Conservation (phyloP, 2,329 filamentous ascomycete species). For the Monosporascus sp. region DNA sequence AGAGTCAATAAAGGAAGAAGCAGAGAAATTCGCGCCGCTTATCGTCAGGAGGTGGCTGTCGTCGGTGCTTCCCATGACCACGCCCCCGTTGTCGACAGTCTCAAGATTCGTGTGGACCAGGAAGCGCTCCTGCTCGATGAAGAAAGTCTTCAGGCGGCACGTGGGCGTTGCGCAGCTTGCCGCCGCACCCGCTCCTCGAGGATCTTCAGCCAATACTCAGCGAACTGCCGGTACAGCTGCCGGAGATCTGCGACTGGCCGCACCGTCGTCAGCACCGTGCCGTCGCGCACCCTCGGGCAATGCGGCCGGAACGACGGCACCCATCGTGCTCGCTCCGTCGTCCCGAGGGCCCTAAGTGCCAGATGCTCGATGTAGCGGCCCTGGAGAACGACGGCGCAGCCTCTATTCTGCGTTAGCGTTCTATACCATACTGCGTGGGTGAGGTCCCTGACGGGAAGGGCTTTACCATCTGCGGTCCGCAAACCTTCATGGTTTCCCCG, state of each 20-base stretch:
- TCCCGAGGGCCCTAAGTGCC: constrained; percentile 53
- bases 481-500: constrained; percentile 51
- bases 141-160: constrained; percentile 25
- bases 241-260: constrained; percentile 52
- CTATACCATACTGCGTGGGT: constrained; percentile 6
- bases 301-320: constrained; percentile 62
- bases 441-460: constrained; percentile 4
- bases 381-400: constrained; percentile 59
- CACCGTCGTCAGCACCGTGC: constrained; percentile 56
- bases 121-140: constrained; percentile 29
- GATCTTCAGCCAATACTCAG: constrained; percentile 58
- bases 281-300: constrained; percentile 48
- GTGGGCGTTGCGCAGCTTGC: constrained; percentile 35
- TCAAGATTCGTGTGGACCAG: constrained; percentile 29
- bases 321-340: constrained; percentile 56
- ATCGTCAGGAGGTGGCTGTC: constrained; percentile 15
- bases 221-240: constrained; percentile 56
- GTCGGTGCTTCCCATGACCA: constrained; percentile 18
- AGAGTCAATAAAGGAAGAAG: no score
- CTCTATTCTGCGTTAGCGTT: constrained; percentile 34
- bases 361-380: constrained; percentile 63
- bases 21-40: not conserved
- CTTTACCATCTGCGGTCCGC: constrained; percentile 54
- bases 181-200: constrained; percentile 52
- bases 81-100: constrained; percentile 26